These are phyloP conservation scores for Dactylellina parvicollis DNA, from an alignment of 2,329 filamentous ascomycete genomes.

Conservation along the genomic window DNA sequence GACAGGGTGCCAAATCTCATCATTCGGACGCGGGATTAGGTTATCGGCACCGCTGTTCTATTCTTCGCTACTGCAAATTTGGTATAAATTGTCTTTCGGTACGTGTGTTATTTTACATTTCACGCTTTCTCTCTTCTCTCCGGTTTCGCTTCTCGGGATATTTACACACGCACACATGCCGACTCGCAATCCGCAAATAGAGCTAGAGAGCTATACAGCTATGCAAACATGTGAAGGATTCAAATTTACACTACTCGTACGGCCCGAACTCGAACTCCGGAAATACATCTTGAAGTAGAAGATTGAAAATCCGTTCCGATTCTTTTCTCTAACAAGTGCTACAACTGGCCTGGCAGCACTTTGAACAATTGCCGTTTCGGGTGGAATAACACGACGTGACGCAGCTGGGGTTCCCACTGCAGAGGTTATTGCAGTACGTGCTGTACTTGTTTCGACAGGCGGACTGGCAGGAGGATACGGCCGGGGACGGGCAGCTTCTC, in stretches of 20 bases:
- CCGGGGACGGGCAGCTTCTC: constrained; percentile 10
- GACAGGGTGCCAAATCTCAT: background rate
- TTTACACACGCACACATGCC: background rate
- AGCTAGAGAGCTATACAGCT: no score
- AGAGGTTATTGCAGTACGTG: background rate
- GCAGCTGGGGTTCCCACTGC: constrained; percentile 19
- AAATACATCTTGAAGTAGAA: no score
- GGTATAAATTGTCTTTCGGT: no score
- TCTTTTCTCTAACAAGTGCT: background rate
- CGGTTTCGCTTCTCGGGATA: background rate
- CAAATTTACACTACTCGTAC: no score
- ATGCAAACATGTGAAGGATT: no score
- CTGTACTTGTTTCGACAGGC: background rate
- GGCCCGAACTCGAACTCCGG: no score
- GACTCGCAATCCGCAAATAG: constrained; percentile 10
- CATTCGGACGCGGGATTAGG: constrained; percentile 61
- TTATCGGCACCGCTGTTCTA: background rate
- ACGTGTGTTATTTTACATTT: no score
- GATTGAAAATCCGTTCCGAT: no score
- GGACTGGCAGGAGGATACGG: background rate
- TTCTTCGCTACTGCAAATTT: background rate
- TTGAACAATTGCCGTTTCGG: background rate
- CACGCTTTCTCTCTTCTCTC: no score
- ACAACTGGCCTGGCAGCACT: constrained; percentile 6
- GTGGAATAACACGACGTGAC: constrained; percentile 4